Base-by-base conservation (phyloP, 2,329 filamentous ascomycete species). In the Clarireedia paspali region DNA sequence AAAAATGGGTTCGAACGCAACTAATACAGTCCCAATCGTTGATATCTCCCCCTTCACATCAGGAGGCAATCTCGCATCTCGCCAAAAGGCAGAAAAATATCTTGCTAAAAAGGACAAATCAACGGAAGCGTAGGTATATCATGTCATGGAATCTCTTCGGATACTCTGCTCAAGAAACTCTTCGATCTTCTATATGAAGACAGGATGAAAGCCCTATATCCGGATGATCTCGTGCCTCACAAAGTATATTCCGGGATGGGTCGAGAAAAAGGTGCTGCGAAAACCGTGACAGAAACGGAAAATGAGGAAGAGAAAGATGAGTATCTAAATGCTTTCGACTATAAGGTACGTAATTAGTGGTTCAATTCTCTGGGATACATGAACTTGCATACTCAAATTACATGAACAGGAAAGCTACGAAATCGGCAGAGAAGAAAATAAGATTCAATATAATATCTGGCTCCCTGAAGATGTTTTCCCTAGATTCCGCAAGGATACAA, bases 231-330 rank as follows among this genome's bases (percentile, higher is more conserved):
- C 57, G 70, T 68, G 7, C 71, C 78, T 3, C 76, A 81, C 62
- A 72, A 78, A 47, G 79, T 78, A 17, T 81, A 81, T 62, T 80
- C 77, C 1, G 77, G 76, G 72, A 76, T 76, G 0, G 77, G 77
- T 0, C 61, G 77, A 50, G 78, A 81, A 65, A 80, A 80, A 60
- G 77, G 77, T 6, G 76, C 75, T 7, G 74, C 54, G 9, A 56
- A 56, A 30, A 47, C 75, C 60, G 71, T 71, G 6, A 72, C 74
- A 12, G 70, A 63, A 23, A 68, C 72, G 10, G 72, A 77, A 30
- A 69, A 75, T 15, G 68, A 72, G 34, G 68, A 69, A 27, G 69
- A 70, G 12, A 66, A 70, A n/a, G 70, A 73, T 26, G 23, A 10
- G 2, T 50, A 42, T 44, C n/a, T 30, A 27, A 23, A 7, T 40